A percentile compares a stretch with the other conserved stretches of the same genome.
Evolutionary conservation across 2,329 filamentous ascomycete species (phyloP).

Genomic region (Apiospora koreana): DNA sequence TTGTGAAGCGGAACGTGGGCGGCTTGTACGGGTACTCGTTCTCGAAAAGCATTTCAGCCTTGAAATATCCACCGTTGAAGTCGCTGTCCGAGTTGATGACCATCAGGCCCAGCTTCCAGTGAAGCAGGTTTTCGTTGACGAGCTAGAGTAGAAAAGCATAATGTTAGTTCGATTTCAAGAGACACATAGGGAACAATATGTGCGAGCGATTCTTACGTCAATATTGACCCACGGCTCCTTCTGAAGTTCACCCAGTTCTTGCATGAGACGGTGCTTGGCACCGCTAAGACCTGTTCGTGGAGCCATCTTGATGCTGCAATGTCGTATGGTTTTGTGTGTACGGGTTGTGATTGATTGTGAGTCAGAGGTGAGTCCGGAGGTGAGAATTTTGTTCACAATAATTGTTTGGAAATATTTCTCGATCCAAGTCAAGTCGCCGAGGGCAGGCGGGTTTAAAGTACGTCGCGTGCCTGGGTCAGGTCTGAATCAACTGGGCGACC

Average conservation of each 20-base stretch:
- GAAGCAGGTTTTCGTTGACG: conserved; percentile 79
- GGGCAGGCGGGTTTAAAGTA: neutral
- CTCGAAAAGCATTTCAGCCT: conserved; percentile 83
- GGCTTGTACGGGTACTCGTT: conserved; percentile 87
- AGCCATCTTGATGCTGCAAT: conserved; percentile 25
- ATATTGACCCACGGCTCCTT: conserved; percentile 96
- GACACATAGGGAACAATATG: neutral
- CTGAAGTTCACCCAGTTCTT: conserved; percentile 77
- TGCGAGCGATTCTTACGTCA: conserved; percentile 56
- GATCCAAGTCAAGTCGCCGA: conserved; percentile 15
- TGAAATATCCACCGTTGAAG: conserved; percentile 93
- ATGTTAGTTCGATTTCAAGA: neutral
- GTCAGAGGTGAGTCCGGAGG: neutral
- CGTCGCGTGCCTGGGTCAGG: neutral
- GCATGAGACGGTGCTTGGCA: conserved; percentile 83
- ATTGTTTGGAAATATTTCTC: neutral
- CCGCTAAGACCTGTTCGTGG: conserved; percentile 29
- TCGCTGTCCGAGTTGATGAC: conserved; percentile 89
- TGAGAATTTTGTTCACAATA: neutral
- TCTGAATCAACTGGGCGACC: neutral
- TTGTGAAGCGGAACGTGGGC: conserved; percentile 82
- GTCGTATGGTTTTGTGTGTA: neutral
- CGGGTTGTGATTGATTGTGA: neutral
- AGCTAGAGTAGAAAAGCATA: conserved; percentile 48
- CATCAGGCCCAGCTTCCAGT: conserved; percentile 87